Percentiles rank a stretch among this genome's conserved stretches.
phyloP scores from a whole-genome alignment of 108 stramenopile species.

The Cyclotella atomus region DNA sequence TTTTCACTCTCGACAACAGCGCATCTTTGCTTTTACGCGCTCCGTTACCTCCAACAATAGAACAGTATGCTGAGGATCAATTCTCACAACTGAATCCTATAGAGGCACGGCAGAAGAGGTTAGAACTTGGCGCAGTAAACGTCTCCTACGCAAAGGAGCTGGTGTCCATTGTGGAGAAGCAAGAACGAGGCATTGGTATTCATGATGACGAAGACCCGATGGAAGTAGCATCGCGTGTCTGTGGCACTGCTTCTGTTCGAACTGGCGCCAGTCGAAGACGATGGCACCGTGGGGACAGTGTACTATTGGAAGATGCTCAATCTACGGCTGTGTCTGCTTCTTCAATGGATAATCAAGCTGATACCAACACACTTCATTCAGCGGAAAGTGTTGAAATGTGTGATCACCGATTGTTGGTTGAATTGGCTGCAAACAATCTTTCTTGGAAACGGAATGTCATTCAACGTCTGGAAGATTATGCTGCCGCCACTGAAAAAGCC shows the following conservation, averaged over 20 bases:
- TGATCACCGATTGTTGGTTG: conserved; percentile 56
- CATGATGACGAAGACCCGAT: conserved; percentile 41
- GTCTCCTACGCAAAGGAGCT: conserved; percentile 60
- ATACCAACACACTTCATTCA: conserved; percentile 24
- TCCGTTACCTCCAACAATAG: conserved; percentile 16
- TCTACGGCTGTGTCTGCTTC: conserved; percentile 25
- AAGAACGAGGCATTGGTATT: conserved; percentile 63
- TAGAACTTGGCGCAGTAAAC: conserved; percentile 61
- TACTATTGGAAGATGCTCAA: conserved; percentile 21
- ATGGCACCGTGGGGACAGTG: conserved; percentile 53
- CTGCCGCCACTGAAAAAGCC: conserved; percentile 29
- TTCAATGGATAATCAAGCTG: conserved; percentile 10
- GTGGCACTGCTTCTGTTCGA: conserved; percentile 65
- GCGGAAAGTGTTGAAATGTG: conserved; percentile 41
- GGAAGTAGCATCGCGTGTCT: conserved; percentile 61
- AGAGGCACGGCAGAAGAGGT: conserved; percentile 40
- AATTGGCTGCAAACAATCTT: conserved; percentile 79
- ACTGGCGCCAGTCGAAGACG: conserved; percentile 68
- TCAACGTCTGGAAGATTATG: conserved; percentile 51
- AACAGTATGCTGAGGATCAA: conserved; percentile 2
- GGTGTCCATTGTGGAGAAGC: conserved; percentile 52
- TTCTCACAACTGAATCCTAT: conserved; percentile 15
- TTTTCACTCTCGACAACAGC: conserved; percentile 28
- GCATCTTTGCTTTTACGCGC: conserved; percentile 32
- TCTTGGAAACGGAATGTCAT: conserved; percentile 78